Conservation (phyloP, 2,329 filamentous ascomycete genomes). For the Ascochyta pisi region DNA sequence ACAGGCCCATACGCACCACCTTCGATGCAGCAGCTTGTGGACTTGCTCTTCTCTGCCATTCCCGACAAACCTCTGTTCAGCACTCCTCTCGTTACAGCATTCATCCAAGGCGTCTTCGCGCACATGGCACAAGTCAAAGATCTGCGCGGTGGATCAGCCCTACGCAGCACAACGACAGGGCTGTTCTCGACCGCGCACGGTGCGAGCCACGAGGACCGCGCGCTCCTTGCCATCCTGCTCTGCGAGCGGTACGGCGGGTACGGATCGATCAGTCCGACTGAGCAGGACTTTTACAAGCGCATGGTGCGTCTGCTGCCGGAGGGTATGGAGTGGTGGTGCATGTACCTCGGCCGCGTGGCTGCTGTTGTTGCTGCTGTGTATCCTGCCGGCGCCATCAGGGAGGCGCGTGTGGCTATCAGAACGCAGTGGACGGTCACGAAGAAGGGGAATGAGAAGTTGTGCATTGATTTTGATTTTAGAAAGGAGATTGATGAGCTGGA, state of each 20-base stretch:
- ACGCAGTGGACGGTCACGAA: constrained; percentile 35
- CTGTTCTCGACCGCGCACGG: constrained; percentile 73
- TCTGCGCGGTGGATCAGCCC: constrained; percentile 65
- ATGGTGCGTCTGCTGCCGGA: constrained; percentile 62
- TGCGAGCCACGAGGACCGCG: constrained; percentile 73
- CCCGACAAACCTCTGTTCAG: constrained; percentile 50
- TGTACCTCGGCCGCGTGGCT: constrained; percentile 68
- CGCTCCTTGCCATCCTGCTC: constrained; percentile 72
- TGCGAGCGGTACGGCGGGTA: constrained; percentile 75
- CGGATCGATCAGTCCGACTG: constrained; percentile 62
- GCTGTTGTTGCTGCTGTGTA: constrained; percentile 65
- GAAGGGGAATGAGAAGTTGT: constrained; percentile 40
- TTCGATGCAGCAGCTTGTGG: constrained; percentile 56
- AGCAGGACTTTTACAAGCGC: constrained; percentile 61
- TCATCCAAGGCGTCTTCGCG: constrained; percentile 66
- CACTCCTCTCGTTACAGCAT: constrained; percentile 59
- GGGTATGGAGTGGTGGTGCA: constrained; percentile 69
- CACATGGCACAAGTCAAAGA: constrained; percentile 55
- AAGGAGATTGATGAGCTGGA: constrained; percentile 39
- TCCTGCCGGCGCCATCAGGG: constrained; percentile 62
- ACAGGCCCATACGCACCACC: constrained; percentile 61
- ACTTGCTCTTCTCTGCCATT: constrained; percentile 60
- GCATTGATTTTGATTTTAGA: constrained; percentile 36
- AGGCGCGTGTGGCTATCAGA: constrained; percentile 43
- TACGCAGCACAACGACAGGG: constrained; percentile 76